These are phyloP conservation scores for Yarrowia porcina DNA, from an alignment of 805 yeast genomes.

Conservation along the genomic window DNA sequence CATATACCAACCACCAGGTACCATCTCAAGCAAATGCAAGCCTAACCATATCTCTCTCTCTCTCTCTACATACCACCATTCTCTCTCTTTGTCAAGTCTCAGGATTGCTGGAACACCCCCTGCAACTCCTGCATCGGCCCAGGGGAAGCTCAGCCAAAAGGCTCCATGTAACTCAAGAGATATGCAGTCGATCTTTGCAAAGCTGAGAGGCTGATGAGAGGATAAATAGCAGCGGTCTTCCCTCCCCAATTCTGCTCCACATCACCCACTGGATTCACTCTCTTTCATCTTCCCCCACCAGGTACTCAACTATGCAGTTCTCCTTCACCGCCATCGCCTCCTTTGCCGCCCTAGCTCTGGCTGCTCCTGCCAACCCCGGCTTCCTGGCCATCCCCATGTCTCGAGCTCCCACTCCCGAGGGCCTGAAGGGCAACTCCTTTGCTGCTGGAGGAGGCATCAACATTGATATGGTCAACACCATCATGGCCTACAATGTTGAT, in stretches of 20 bases:
- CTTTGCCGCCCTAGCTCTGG: slow-evolving; percentile 2
- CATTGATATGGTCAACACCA: slow-evolving; percentile 28
- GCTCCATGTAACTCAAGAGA: neutral
- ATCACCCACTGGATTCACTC: neutral
- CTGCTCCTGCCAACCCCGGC: slow-evolving; percentile 5
- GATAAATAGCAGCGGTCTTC: neutral
- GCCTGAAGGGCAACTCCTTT: neutral
- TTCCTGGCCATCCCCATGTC: neutral
- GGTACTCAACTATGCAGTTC: neutral
- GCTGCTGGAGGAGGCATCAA: slow-evolving; percentile 8
- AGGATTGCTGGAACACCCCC: neutral
- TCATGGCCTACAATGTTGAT: slow-evolving; percentile 31
- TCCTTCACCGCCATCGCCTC: neutral
- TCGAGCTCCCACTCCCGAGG: neutral
- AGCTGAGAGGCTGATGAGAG: neutral
- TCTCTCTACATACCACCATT: no score
- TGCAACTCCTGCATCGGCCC: neutral
- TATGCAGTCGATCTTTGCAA: slow-evolving; percentile 5
- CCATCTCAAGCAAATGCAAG: neutral
- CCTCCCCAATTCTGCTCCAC: neutral
- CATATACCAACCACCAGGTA: neutral
- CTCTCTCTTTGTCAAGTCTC: neutral
- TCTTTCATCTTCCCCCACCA: neutral
- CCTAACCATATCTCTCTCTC: slow-evolving; percentile 5
- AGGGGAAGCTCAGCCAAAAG: neutral